These are phyloP conservation scores for Helicocarpus griseus DNA, from an alignment of 2,329 filamentous ascomycete genomes.

Conservation along the genomic window DNA sequence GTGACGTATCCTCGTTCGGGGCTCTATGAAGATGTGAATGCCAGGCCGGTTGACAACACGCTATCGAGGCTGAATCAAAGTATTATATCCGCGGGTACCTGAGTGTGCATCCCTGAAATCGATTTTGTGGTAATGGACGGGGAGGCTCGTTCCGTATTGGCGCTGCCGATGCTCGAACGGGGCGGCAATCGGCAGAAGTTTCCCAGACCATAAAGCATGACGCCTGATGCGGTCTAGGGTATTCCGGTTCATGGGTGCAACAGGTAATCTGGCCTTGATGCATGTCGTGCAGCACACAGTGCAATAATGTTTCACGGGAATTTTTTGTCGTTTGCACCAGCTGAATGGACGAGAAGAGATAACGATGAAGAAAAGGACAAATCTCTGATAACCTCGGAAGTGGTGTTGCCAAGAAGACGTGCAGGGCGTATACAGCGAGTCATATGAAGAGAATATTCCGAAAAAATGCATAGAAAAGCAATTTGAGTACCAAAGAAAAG, in stretches of 20 bases:
- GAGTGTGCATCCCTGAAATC: neutral
- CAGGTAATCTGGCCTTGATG: neutral
- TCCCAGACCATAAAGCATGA: neutral
- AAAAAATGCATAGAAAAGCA: neutral
- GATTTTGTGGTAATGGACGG: neutral
- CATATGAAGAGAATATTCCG: too few relatives aligned
- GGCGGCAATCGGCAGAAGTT: too few relatives aligned
- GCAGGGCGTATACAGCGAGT: neutral
- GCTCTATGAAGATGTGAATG: neutral
- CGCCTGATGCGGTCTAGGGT: neutral
- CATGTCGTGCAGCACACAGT: neutral
- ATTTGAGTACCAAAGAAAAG: neutral
- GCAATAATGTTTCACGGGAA: neutral
- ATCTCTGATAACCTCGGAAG: neutral
- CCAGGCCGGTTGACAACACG: neutral
- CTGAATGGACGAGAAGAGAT: neutral
- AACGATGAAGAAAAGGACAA: neutral
- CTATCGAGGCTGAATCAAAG: neutral
- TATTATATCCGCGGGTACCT: neutral
- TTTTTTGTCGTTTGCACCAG: neutral
- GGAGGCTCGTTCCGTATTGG: neutral
- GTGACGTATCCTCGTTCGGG: neutral
- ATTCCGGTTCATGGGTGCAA: neutral
- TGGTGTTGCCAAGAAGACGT: too few relatives aligned
- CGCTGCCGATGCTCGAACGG: neutral